These are phyloP conservation scores for Geranium rotundifolium DNA, from an alignment of 345 rosid species.

Conservation along the genomic window DNA sequence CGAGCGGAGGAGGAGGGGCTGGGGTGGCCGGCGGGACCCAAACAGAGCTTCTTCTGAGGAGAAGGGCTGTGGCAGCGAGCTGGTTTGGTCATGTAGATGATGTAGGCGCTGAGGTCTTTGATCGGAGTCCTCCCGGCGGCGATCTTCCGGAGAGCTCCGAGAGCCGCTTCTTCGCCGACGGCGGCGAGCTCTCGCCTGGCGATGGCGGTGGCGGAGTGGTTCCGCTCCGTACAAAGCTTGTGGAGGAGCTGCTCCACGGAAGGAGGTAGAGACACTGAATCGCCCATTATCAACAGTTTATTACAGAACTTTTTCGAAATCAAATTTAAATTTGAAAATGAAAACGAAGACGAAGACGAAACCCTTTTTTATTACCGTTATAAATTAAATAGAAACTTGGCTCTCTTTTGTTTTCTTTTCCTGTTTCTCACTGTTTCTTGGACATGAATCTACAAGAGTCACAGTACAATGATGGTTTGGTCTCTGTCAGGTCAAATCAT, in stretches of 20 bases:
- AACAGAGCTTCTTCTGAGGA: conserved; percentile 1
- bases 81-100: not conserved
- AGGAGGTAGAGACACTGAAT: conserved; percentile 14
- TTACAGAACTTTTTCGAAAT: no score
- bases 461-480: no score
- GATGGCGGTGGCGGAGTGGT: conserved; percentile 4
- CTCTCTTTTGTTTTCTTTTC: no score
- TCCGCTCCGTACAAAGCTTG: conserved; percentile 26
- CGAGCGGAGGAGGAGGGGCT: conserved; percentile 3
- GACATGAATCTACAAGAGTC: no score
- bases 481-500: no score
- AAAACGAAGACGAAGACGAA: no score
- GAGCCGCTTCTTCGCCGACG: conserved; percentile 25
- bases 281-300: no score
- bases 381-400: no score
- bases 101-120: conserved; percentile 12
- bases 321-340: no score
- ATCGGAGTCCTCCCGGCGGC: not conserved
- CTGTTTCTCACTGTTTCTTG: no score
- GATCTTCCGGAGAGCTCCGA: conserved; percentile 13
- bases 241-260: conserved; percentile 27
- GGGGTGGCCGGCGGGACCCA: not conserved
- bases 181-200: conserved; percentile 24
- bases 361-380: no score
- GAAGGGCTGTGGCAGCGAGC: not conserved